phyloP scores from a whole-genome alignment of 108 stramenopile genomes.

The Nitzschia inconspicua region DNA sequence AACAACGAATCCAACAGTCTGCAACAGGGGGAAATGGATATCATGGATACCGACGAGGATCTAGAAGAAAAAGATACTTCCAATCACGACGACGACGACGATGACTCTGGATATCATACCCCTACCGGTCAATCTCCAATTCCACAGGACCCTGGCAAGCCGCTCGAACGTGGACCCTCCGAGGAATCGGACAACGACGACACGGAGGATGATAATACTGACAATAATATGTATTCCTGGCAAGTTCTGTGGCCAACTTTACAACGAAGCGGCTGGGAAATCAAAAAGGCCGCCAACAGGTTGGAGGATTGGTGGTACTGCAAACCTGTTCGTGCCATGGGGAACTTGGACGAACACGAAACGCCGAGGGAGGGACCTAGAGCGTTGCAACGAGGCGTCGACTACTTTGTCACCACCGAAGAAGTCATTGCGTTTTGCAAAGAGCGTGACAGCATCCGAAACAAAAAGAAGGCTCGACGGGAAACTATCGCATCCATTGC shows the following conservation, averaged over 20 bases:
- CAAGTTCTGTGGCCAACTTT: neutral
- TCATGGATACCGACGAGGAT: neutral
- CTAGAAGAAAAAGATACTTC: neutral
- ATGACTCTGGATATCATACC: conserved; percentile 1
- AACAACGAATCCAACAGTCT: neutral
- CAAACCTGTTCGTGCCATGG: no score
- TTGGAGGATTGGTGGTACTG: conserved; percentile 9
- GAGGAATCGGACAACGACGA: neutral
- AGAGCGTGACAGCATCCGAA: neutral
- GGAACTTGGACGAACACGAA: no score
- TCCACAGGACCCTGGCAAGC: conserved; percentile 9
- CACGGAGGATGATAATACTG: neutral
- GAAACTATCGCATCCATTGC: neutral
- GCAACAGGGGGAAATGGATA: neutral
- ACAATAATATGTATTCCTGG: conserved; percentile 1
- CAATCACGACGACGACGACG: neutral
- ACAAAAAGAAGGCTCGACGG: neutral
- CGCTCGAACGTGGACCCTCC: neutral
- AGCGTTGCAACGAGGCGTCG: neutral
- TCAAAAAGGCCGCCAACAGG: neutral
- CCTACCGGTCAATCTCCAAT: conserved; percentile 5
- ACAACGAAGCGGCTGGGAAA: neutral
- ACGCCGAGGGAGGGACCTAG: no score
- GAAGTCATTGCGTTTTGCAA: conserved; percentile 4
- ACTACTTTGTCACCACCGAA: conserved; percentile 1